A percentile compares a stretch with the other conserved stretches of the same genome.
phyloP scores from a whole-genome alignment of 352 stramenopile species.

The Phytopythium chamaehyphon region DNA sequence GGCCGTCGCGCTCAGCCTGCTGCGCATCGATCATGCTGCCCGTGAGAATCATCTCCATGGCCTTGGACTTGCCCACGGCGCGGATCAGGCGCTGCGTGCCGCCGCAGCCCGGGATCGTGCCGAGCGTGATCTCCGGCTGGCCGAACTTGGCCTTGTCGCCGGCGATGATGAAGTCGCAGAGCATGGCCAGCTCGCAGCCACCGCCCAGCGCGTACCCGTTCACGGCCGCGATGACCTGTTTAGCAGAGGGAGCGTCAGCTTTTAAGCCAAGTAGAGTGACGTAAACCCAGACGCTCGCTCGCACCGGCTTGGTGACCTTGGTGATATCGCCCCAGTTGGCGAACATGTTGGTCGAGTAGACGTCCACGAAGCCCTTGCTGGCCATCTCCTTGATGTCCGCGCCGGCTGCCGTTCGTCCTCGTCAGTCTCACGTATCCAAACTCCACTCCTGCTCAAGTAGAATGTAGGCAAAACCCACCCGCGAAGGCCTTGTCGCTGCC shows the following conservation, averaged over 20 bases:
- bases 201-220: conserved; percentile 98
- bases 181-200: conserved; percentile 98
- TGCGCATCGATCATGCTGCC: conserved; percentile 96
- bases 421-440: not conserved
- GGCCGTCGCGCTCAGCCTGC: conserved; percentile 91
- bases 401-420: conserved; percentile 83
- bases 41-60: conserved; percentile 99
- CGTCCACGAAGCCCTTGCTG: conserved; percentile 89
- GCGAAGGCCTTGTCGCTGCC: conserved; percentile 96
- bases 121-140: conserved; percentile 98
- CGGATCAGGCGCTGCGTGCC: conserved; percentile 97
- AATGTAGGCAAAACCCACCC: no score
- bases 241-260: no score
- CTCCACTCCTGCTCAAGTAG: not conserved
- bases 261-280: not conserved
- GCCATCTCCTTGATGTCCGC: conserved; percentile 98
- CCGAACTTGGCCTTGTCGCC: conserved; percentile 96
- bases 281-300: no score
- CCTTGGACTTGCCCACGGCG: conserved; percentile 97
- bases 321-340: conserved; percentile 95
- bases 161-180: conserved; percentile 98
- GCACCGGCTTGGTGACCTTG: conserved; percentile 90
- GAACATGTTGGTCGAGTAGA: conserved; percentile 97
- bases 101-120: conserved; percentile 95
- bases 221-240: conserved; percentile 94